Percentiles rank a stretch among this genome's conserved stretches.
These are phyloP conservation scores for Adansonia digitata DNA, from an alignment of 345 rosid genomes.

Conservation along the genomic window DNA sequence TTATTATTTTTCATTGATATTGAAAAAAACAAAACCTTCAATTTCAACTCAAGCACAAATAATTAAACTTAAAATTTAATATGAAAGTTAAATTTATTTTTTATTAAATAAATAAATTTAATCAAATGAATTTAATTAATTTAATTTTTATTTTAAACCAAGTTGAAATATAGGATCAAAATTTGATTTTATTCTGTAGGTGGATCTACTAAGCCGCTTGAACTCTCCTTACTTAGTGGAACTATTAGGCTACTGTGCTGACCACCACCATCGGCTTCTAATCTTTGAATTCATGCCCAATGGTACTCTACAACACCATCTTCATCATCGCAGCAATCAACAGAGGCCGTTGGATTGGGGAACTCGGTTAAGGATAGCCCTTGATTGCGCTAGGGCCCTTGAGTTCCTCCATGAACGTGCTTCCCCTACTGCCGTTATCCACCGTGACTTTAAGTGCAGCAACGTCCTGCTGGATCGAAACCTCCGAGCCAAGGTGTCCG, in stretches of 20 bases:
- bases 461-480: slow-evolving; percentile 58
- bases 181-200: slow-evolving; percentile 48
- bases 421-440: slow-evolving; percentile 63
- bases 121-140: too few relatives aligned
- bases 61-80: too few relatives aligned
- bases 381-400: slow-evolving; percentile 78
- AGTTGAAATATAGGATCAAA: background rate
- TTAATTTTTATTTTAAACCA: too few relatives aligned
- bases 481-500: slow-evolving; percentile 67
- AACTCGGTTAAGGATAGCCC: slow-evolving; percentile 65
- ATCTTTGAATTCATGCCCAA: slow-evolving; percentile 71
- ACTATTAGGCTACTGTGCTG: slow-evolving; percentile 89
- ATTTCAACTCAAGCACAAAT: too few relatives aligned
- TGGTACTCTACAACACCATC: slow-evolving; percentile 56
- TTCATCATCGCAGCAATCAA: slow-evolving; percentile 38
- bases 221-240: slow-evolving; percentile 76
- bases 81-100: too few relatives aligned
- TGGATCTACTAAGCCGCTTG: slow-evolving; percentile 75
- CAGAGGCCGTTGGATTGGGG: slow-evolving; percentile 58
- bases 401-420: slow-evolving; percentile 80
- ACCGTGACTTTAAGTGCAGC: slow-evolving; percentile 74
- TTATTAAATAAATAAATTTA: too few relatives aligned
- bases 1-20: too few relatives aligned
- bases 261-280: slow-evolving; percentile 69
- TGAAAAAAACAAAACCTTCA: too few relatives aligned